phyloP scores from a whole-genome alignment of 1,284 basidiomycete species.

The Pseudozyma thailandica region DNA sequence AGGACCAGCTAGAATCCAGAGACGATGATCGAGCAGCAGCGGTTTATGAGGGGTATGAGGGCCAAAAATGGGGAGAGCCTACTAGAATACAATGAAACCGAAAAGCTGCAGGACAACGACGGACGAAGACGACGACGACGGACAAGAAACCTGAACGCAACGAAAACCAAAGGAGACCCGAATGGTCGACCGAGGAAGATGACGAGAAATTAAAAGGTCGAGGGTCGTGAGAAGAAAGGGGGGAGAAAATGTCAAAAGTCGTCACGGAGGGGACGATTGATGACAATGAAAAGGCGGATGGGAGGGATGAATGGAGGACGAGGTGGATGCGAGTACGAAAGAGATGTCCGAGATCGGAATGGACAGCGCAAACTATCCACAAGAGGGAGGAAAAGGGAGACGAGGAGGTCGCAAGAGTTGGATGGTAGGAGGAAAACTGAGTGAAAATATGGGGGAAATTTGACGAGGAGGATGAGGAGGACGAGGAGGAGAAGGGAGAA shows the following conservation, averaged over 20 bases:
- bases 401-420: no score
- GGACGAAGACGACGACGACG: conserved; percentile 14
- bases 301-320: not conserved
- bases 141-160: conserved; percentile 3
- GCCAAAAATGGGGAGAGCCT: conserved; percentile 10
- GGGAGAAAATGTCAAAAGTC: conserved; percentile 3
- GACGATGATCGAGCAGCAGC: conserved; percentile 4
- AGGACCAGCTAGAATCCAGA: conserved; percentile 1
- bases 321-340: conserved; percentile 34
- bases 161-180: not conserved
- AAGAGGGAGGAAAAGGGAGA: conserved; percentile 3
- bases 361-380: conserved; percentile 16
- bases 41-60: conserved; percentile 27
- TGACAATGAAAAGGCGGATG: conserved; percentile 12
- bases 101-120: conserved; percentile 17
- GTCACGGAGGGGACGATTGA: conserved; percentile 4
- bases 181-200: conserved; percentile 6
- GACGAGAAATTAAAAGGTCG: conserved; percentile 10
- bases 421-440: conserved; percentile 5
- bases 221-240: conserved; percentile 6
- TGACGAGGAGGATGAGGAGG: conserved; percentile 1
- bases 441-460: conserved; percentile 3
- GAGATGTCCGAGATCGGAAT: conserved; percentile 14
- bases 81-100: conserved; percentile 39
- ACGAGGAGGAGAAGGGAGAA: conserved; percentile 1